A percentile compares a stretch with the other conserved stretches of the same genome.
Evolutionary conservation across 2,329 filamentous ascomycete species (phyloP).

Genomic region (Fusarium sp.): DNA sequence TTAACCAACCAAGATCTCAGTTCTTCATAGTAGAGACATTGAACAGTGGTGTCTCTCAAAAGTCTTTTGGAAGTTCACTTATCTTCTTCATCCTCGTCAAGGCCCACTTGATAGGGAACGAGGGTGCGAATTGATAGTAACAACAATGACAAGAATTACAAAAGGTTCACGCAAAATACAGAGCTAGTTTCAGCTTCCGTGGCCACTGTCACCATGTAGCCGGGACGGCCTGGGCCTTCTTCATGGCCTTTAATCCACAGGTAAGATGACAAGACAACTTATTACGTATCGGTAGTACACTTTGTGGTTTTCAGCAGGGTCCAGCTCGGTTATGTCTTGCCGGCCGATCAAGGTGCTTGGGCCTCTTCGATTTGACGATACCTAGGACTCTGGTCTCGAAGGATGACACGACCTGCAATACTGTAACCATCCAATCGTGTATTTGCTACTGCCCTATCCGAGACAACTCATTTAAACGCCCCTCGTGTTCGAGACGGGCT

Average conservation of each 20-base stretch:
- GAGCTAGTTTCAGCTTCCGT: not conserved
- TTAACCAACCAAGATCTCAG: not conserved
- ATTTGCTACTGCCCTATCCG: not conserved
- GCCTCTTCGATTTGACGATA: slow-evolving; percentile 5
- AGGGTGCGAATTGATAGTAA: not conserved
- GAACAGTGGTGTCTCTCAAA: not conserved
- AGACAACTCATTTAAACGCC: not conserved
- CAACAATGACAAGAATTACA: not conserved
- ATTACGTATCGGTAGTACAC: slow-evolving; percentile 9
- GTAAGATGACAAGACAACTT: not conserved
- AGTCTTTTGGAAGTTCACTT: not conserved
- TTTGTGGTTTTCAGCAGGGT: slow-evolving; percentile 28
- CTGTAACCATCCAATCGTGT: not conserved
- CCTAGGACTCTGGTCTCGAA: not conserved
- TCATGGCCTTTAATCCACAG: not conserved
- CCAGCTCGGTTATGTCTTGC: slow-evolving; percentile 32
- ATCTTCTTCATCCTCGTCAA: slow-evolving; percentile 17
- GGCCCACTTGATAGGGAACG: slow-evolving; percentile 9
- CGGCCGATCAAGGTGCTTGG: slow-evolving; percentile 30
- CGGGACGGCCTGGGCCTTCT: not conserved
- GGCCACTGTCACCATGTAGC: not conserved
- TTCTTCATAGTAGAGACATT: not conserved
- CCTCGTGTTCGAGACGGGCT: not conserved
- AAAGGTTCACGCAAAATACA: not conserved
- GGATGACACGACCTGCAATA: not conserved